These are phyloP conservation scores for Candida frijolesensis DNA, from an alignment of 1,139 yeast genomes.

Conservation along the genomic window DNA sequence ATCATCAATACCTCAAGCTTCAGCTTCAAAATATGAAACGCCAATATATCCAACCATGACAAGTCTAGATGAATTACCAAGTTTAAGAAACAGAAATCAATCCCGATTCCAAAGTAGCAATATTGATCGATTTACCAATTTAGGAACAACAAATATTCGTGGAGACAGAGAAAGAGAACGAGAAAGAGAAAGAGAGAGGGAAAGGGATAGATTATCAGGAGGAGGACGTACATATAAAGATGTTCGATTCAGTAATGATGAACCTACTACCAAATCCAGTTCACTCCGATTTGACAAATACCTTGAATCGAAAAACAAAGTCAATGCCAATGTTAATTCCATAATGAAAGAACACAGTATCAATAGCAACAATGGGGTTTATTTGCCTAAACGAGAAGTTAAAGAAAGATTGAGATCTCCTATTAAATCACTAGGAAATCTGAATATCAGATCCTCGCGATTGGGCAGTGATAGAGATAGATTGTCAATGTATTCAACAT, in stretches of 20 bases:
- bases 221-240: background rate
- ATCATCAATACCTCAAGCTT: conserved; percentile 3
- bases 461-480: conserved; percentile 12
- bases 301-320: background rate
- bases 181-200: background rate
- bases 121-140: background rate
- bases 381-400: background rate
- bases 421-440: conserved; percentile 14
- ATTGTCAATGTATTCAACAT: conserved; percentile 16
- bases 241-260: background rate
- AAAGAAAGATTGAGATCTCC: conserved; percentile 13
- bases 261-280: background rate
- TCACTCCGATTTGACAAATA: background rate
- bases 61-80: background rate
- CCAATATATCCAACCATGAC: background rate
- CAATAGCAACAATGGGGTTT: background rate
- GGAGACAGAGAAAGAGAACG: background rate
- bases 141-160: background rate
- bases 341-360: background rate
- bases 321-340: too few species aligned
- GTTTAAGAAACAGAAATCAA: background rate
- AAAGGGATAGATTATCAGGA: background rate
- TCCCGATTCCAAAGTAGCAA: background rate
- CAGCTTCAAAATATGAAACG: background rate
- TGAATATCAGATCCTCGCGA: background rate